These are phyloP conservation scores for Miscanthus lutarioriparius DNA, from an alignment of 176 grass and related monocot species.

Conservation along the genomic window DNA sequence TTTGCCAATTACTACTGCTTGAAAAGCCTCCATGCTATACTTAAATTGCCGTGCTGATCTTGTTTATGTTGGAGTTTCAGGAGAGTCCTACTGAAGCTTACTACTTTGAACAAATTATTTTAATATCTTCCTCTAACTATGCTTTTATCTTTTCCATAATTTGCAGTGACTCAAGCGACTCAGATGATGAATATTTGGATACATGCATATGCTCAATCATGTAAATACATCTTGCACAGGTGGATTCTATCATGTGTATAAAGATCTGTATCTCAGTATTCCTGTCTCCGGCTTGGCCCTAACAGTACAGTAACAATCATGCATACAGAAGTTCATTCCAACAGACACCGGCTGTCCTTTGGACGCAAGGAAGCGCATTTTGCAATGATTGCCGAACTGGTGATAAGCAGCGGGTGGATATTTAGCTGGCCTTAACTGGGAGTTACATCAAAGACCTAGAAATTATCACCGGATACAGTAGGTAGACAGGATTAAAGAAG, in stretches of 20 bases:
- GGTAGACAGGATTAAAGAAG: slow-evolving; percentile 1
- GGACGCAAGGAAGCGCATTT: background rate
- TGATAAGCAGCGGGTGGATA: slow-evolving; percentile 10
- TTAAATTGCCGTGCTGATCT: background rate
- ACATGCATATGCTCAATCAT: slow-evolving; percentile 77
- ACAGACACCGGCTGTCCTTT: background rate
- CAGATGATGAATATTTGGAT: slow-evolving; percentile 77
- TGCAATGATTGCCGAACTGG: background rate
- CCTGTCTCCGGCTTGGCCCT: slow-evolving; percentile 21
- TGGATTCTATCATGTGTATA: slow-evolving; percentile 36
- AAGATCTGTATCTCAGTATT: slow-evolving; percentile 33
- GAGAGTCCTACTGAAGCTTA: background rate
- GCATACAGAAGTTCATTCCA: slow-evolving; percentile 32
- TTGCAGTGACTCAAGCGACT: slow-evolving; percentile 74
- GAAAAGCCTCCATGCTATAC: background rate
- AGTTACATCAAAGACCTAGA: slow-evolving; percentile 22
- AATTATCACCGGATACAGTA: slow-evolving; percentile 8
- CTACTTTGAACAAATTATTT: background rate
- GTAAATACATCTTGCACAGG: slow-evolving; percentile 53
- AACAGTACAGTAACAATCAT: slow-evolving; percentile 28
- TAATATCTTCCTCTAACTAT: slow-evolving; percentile 1
- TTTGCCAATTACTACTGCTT: background rate
- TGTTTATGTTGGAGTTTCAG: background rate
- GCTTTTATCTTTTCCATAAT: background rate
- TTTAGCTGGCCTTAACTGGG: slow-evolving; percentile 9